Percentiles rank a stretch among this genome's conserved stretches.
Evolutionary conservation across 768 basidiomycete species (phyloP).

Genomic region (Hydnum rufescens): DNA sequence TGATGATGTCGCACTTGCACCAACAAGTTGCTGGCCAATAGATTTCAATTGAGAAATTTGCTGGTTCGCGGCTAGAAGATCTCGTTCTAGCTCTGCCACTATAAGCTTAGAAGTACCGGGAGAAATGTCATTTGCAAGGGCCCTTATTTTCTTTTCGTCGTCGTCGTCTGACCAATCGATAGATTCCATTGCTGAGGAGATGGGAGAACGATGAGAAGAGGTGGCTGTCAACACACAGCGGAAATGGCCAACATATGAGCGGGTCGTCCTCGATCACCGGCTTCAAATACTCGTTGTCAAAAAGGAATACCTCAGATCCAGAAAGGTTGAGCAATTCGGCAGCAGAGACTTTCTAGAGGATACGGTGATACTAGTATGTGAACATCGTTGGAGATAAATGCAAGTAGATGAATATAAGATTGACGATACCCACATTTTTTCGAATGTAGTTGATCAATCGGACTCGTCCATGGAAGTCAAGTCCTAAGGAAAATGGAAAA

Average conservation of each 20-base stretch:
- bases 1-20: background rate
- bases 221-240: background rate
- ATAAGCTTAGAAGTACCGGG: too few species aligned
- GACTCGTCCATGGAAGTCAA: constrained; percentile 65
- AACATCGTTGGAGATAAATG: constrained; percentile 2
- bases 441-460: constrained; percentile 77
- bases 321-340: constrained; percentile 27
- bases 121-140: too few species aligned
- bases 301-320: constrained; percentile 41
- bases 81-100: constrained; percentile 15
- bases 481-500: constrained; percentile 21
- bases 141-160: constrained; percentile 37
- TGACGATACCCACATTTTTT: constrained; percentile 31
- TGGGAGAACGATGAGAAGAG: background rate
- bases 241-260: constrained; percentile 31
- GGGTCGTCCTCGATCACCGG: constrained; percentile 78
- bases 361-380: too few species aligned
- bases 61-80: constrained; percentile 30
- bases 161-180: constrained; percentile 62
- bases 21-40: background rate
- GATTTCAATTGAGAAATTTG: background rate
- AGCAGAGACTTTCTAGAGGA: constrained; percentile 32
- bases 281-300: constrained; percentile 58
- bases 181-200: constrained; percentile 34
- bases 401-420: background rate